Conservation (phyloP, 371 early-diverging fungal species). For the Phascolomyces articulosus region DNA sequence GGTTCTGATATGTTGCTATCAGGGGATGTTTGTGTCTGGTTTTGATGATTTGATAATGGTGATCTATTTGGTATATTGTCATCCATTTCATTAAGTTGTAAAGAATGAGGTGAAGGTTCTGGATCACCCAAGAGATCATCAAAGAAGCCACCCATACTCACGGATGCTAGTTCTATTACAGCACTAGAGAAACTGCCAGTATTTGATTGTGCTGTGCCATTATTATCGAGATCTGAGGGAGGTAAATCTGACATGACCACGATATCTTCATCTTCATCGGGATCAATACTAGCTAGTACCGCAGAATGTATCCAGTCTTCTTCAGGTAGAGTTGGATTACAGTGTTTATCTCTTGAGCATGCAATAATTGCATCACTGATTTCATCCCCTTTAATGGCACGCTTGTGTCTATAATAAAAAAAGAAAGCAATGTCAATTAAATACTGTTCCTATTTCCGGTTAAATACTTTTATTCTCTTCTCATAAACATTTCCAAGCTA, state of each 20-base stretch:
- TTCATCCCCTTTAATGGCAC: not conserved
- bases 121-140: slow-evolving; percentile 7
- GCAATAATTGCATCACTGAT: slow-evolving; percentile 3
- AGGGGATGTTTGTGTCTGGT: not conserved
- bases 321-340: not conserved
- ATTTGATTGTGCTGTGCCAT: too few species aligned
- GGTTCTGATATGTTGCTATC: too few species aligned
- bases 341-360: not conserved
- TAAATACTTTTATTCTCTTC: not conserved
- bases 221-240: too few species aligned
- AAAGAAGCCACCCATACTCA: not conserved
- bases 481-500: not conserved
- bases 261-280: not conserved
- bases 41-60: not conserved
- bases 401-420: not conserved
- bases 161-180: not conserved
- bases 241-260: not conserved
- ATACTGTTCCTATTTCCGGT: too few species aligned
- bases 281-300: too few species aligned
- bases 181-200: too few species aligned
- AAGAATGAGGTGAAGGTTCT: not conserved
- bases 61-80: not conserved
- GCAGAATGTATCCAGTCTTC: not conserved
- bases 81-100: not conserved
- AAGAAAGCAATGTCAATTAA: not conserved